Percentiles rank a stretch among this genome's conserved stretches.
Conservation (phyloP, 257 asterid species). For the Scutellaria baicalensis region DNA sequence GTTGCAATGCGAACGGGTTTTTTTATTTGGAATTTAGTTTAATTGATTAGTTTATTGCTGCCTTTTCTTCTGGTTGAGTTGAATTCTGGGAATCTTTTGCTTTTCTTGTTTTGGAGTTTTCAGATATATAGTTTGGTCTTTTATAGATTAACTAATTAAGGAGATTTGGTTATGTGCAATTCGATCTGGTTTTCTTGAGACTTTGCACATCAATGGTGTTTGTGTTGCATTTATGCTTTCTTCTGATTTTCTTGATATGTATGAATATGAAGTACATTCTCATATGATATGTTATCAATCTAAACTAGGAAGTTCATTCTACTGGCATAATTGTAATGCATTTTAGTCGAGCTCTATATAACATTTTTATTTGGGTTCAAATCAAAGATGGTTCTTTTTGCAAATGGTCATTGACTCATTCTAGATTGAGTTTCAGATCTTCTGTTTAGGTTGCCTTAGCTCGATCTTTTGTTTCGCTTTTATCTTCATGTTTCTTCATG, state of each 20-base stretch:
- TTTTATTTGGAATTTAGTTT: background rate
- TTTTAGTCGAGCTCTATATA: background rate
- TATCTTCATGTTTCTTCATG: background rate
- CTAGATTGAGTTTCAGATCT: background rate
- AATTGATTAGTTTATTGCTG: background rate
- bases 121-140: background rate
- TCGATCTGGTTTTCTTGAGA: slow-evolving; percentile 16
- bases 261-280: background rate
- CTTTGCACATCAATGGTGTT: background rate
- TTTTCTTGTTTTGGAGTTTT: background rate
- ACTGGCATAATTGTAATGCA: background rate
- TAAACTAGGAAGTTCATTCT: background rate
- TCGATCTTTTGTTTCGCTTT: background rate
- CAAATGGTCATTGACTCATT: background rate
- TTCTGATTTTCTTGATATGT: background rate
- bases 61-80: background rate
- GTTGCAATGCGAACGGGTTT: slow-evolving; percentile 8
- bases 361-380: background rate
- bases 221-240: background rate
- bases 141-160: background rate
- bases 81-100: background rate
- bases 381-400: background rate
- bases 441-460: background rate
- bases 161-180: background rate
- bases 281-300: background rate